Evolutionary conservation across 2,329 filamentous ascomycete genomes (phyloP), one percentile per base, ranked within the genome.

Genomic region (Cladosporium sp.): DNA sequence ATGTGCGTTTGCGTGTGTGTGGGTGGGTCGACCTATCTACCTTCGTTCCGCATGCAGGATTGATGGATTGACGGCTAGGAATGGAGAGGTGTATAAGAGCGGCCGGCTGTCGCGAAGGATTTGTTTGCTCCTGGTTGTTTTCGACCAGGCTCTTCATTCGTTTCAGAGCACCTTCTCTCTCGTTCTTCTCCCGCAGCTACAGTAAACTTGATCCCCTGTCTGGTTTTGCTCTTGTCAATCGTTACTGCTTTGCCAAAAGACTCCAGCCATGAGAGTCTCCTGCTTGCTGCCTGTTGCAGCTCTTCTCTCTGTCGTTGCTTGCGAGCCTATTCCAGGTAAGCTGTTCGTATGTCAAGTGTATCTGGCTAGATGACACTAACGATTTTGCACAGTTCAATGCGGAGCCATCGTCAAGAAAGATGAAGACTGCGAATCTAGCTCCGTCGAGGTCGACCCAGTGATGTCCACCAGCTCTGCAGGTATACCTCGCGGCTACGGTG

Each of bases 261-360:
- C 42, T 36, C 20, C 44, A n/a, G 54, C 22, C 20, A 57, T 57
- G 55, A 55, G 48, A 43, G 12, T 51, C 8, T 22, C 40, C 13
- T 19, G 8, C 19, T n/a, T 41, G 20, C 48, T 57, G 48, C 38
- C 54, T 13, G 42, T 50, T 34, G 42, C 36, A 39, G 51, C 48
- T 11, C 49, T 57, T 17, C 20, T 54, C 27, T 45, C 49, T 40
- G 48, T 37, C 22, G 51, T 44, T 45, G 17, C 24, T 15, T 39
- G 44, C 24, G 48, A 54, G 18, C 53, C 55, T 15, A 51, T 50
- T 17, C 47, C 52, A 43, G 34, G 55, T 57, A 45, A 19, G 53
- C 51, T 12, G 37, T 7, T 20, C 7, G 15, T 17, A 17, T 3
- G 6, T 17, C 18, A 3, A 19, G 20, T 20, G 7, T 15, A 19